Base-by-base conservation (phyloP, 2,329 filamentous ascomycete genomes). In the Pseudocercospora fuligena region DNA sequence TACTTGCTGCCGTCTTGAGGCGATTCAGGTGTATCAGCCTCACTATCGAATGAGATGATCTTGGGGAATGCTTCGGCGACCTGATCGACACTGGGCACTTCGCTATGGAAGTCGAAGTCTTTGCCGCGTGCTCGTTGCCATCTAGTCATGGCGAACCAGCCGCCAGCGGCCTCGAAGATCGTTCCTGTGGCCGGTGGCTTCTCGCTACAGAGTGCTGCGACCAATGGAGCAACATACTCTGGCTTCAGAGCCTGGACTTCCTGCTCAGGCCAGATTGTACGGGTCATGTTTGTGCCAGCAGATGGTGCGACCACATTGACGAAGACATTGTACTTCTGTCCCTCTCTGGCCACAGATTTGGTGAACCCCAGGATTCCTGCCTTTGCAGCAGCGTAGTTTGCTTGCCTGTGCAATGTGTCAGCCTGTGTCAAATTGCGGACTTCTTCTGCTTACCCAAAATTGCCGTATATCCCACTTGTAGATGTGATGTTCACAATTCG, bases 231-330 rank as follows among this genome's bases (percentile, higher is more conserved):
- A 79, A 98, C 94, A 81, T 97, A 97, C 77, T 97, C 94, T 64
- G 94, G 94, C 88, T 97, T 97, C 86, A 98, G 96, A 51, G 94
- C 93, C 83, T 97, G 93, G 14, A 98, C 93, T 82, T 97, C 88
- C 83, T 97, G 94, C 81, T 97, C 93, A 31, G 94, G 94, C 85
- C 98, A 87, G 78, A 98, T 92, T 60, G 92, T 95, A 73, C 90
- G 88, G 62, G 94, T 98, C 92, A 98, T 94, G 77, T 91, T 89
- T 36, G 95, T 98, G 74, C 94, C 94, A 31, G 94, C 94, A 76
- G 97, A 97, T 72, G 95, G 95, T 16, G 94, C 95, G 75, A 98
- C 97, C 65, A 93, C 97, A 86, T 98, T 98, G 80, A 96, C 92
- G 75, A 89, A 92, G 80, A 98, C 97, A 85, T 97, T 97, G 85